These are phyloP conservation scores for Plantago coronopus DNA, from an alignment of 305 asterid genomes.

Conservation along the genomic window DNA sequence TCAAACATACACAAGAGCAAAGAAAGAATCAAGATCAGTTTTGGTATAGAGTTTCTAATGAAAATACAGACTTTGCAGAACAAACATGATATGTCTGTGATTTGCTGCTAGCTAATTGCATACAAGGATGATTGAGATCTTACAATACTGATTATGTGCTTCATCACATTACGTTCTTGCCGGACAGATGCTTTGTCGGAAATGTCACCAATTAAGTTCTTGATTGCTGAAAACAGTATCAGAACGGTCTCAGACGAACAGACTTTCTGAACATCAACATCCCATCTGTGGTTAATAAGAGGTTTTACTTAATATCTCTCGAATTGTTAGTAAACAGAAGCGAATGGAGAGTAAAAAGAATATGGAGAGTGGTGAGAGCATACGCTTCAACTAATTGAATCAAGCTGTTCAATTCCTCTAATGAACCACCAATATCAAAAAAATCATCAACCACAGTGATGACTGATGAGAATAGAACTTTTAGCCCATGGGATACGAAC, in stretches of 20 bases:
- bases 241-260: slow-evolving; percentile 55
- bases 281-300: slow-evolving; percentile 55
- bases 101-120: too few species aligned
- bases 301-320: slow-evolving; percentile 9
- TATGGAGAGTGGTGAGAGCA: slow-evolving; percentile 5
- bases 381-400: slow-evolving; percentile 62
- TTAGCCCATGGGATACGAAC: slow-evolving; percentile 92
- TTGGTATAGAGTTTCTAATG: too few species aligned
- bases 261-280: slow-evolving; percentile 42
- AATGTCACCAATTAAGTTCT: slow-evolving; percentile 46
- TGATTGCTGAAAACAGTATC: slow-evolving; percentile 66
- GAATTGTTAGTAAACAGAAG: slow-evolving; percentile 1
- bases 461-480: slow-evolving; percentile 58
- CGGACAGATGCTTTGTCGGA: slow-evolving; percentile 44
- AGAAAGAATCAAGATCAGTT: too few species aligned
- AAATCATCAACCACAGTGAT: slow-evolving; percentile 85
- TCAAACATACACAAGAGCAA: too few species aligned
- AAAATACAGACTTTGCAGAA: too few species aligned
- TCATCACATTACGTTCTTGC: slow-evolving; percentile 53
- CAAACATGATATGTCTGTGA: too few species aligned
- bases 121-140: slow-evolving; percentile 25
- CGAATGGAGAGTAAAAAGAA: slow-evolving; percentile 8
- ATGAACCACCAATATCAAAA: slow-evolving; percentile 77
- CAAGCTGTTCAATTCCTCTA: slow-evolving; percentile 58
- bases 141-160: slow-evolving; percentile 61